Evolutionary conservation across 495 filamentous ascomycete genomes (phyloP).

Genomic region (Neurospora terricola): DNA sequence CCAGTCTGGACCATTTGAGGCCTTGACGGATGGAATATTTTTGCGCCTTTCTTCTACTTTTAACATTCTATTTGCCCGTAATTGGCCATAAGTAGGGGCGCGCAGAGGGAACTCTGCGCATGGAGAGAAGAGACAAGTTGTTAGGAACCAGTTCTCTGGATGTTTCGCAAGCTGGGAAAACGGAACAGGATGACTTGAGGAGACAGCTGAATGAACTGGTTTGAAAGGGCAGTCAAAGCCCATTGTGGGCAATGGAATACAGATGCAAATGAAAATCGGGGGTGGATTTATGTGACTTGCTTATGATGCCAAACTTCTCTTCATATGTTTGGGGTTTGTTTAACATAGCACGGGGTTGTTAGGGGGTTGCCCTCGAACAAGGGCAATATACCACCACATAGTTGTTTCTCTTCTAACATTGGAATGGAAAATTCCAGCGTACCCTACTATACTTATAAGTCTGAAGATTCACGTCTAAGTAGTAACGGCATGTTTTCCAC

Average conservation of each 20-base stretch:
- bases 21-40: background rate
- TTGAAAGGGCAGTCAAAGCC: background rate
- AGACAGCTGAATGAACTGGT: background rate
- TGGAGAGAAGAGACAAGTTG: background rate
- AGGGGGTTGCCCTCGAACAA: background rate
- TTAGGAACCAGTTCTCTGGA: background rate
- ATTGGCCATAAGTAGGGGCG: background rate
- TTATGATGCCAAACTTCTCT: background rate
- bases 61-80: background rate
- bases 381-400: background rate
- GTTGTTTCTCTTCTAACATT: background rate
- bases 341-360: background rate
- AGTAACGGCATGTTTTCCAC: background rate
- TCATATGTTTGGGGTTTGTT: background rate
- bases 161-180: background rate
- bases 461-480: background rate
- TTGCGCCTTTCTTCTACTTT: background rate
- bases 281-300: background rate
- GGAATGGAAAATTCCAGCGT: background rate
- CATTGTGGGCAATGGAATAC: background rate
- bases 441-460: background rate
- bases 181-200: background rate
- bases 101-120: background rate
- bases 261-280: background rate
- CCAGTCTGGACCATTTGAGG: conserved; percentile 66